Percentiles rank a stretch among this genome's conserved stretches.
These are phyloP conservation scores for Fusarium sp. DNA, from an alignment of 2,329 filamentous ascomycete species.

Conservation along the genomic window DNA sequence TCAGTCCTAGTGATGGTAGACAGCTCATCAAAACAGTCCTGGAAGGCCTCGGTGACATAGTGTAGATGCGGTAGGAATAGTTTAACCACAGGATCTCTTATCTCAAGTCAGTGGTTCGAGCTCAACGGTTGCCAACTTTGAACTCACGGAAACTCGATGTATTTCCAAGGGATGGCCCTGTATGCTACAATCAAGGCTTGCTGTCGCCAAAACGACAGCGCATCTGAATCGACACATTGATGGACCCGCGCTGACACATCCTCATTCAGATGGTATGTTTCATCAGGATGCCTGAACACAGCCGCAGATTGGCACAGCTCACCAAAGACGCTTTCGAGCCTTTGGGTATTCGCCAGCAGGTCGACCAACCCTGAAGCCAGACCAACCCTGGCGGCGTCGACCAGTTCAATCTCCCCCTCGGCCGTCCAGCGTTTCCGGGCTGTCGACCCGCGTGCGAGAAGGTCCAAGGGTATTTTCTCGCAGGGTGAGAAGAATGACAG, in stretches of 20 bases:
- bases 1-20: constrained; percentile 25
- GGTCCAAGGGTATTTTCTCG: constrained; percentile 34
- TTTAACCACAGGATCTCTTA: constrained; percentile 26
- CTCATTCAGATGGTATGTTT: constrained; percentile 33
- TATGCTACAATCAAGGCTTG: constrained; percentile 36
- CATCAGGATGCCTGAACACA: constrained; percentile 21
- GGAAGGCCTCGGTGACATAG: constrained; percentile 23
- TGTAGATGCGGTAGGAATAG: constrained; percentile 34
- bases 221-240: constrained; percentile 16
- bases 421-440: constrained; percentile 40
- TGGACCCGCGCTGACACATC: constrained; percentile 28
- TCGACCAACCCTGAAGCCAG: constrained; percentile 15
- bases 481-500: constrained; percentile 36
- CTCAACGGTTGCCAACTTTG: constrained; percentile 1
- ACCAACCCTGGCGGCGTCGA: constrained; percentile 47
- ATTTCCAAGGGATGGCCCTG: constrained; percentile 38
- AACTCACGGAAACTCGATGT: constrained; percentile 38
- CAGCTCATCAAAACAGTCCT: constrained; percentile 29
- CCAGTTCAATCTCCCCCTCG: constrained; percentile 32
- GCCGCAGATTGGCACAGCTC: constrained; percentile 22
- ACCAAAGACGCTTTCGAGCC: constrained; percentile 18
- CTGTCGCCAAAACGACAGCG: constrained; percentile 28
- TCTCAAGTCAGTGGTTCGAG: constrained; percentile 13
- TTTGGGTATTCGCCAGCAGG: constrained; percentile 20
- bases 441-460: constrained; percentile 32